Evolutionary conservation across 2,329 filamentous ascomycete species (phyloP).

Genomic region (Phialocephala subalpina): DNA sequence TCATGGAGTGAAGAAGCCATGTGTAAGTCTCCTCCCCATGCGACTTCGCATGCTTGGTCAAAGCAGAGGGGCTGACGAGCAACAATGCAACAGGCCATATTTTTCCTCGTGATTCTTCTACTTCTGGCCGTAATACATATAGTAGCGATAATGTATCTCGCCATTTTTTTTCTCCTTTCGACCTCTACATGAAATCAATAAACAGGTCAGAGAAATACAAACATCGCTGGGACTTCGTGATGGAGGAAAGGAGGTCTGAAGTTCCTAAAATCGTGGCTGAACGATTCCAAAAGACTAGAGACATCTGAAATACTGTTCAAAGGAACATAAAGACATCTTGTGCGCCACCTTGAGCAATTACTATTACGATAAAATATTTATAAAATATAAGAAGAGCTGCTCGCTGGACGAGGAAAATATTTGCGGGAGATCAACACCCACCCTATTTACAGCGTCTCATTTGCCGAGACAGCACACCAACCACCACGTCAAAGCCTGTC

Average conservation of each 20-base stretch:
- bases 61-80: background rate
- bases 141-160: background rate
- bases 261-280: background rate
- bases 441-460: background rate
- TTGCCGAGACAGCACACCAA: background rate
- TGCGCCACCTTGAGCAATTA: background rate
- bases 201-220: background rate
- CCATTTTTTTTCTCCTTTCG: background rate
- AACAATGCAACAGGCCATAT: background rate
- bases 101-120: background rate
- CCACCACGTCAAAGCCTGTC: background rate
- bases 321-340: background rate
- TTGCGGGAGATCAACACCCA: background rate
- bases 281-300: background rate
- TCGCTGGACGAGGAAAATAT: too few relatives aligned
- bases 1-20: background rate
- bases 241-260: conserved; percentile 10
- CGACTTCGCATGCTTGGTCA: background rate
- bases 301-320: background rate
- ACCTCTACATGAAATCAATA: conserved; percentile 1
- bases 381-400: background rate
- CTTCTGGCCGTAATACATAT: background rate
- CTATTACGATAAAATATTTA: background rate
- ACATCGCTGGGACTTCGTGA: background rate
- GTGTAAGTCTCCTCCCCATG: background rate